Conservation (phyloP, 2,329 filamentous ascomycete species). For the Fusarium caatingaense region DNA sequence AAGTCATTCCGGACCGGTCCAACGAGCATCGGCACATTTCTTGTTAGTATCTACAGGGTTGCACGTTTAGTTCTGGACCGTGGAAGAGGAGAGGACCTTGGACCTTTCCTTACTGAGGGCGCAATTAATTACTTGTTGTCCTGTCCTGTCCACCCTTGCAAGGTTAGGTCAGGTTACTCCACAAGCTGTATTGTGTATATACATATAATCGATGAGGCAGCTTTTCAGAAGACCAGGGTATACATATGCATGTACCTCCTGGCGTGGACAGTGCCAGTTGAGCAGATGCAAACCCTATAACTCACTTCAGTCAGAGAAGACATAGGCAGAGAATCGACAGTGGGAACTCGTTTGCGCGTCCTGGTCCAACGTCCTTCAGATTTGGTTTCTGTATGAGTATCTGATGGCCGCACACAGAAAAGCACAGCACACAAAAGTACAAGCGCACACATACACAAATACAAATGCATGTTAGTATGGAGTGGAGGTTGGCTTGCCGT, state of each 20-base stretch:
- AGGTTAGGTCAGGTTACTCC: conserved; percentile 31
- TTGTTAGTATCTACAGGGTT: conserved; percentile 28
- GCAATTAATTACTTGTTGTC: conserved; percentile 12
- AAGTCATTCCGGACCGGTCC: conserved; percentile 27
- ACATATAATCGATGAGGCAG: conserved; percentile 22
- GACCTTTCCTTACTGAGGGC: conserved; percentile 15
- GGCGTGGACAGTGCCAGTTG: conserved; percentile 22
- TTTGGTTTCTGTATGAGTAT: conserved; percentile 28
- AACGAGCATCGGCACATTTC: conserved; percentile 36
- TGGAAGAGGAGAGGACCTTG: conserved; percentile 24
- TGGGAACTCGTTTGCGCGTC: conserved; percentile 35
- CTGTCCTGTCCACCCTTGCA: conserved; percentile 19
- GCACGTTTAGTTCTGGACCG: conserved; percentile 28
- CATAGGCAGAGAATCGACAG: conserved; percentile 1
- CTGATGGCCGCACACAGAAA: conserved; percentile 34
- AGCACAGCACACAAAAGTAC: conserved; percentile 35
- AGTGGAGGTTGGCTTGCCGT: conserved; percentile 32
- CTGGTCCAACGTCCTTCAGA: conserved; percentile 14
- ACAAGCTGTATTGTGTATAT: conserved; percentile 22
- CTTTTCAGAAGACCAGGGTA: conserved; percentile 25
- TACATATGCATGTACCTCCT: conserved; percentile 25
- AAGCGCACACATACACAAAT: conserved; percentile 42
- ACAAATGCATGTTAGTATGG: conserved; percentile 32
- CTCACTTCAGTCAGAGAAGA: conserved; percentile 22
- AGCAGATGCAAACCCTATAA: conserved; percentile 9